Evolutionary conservation across 805 yeast species (phyloP).

Genomic region (Metschnikowia picachoensis): DNA sequence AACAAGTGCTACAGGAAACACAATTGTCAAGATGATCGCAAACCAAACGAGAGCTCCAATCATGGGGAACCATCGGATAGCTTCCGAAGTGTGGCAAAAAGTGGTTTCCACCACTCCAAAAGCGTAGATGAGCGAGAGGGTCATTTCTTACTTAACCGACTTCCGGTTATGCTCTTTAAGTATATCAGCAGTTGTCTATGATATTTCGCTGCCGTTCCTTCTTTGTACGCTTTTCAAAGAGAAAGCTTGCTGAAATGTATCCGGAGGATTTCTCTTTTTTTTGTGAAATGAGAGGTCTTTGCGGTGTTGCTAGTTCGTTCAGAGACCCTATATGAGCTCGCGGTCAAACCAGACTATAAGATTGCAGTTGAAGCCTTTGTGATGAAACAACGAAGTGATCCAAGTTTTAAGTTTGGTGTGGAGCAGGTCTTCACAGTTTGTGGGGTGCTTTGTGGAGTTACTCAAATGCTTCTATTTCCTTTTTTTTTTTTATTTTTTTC

Average conservation of each 20-base stretch:
- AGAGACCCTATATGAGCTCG: too few relatives aligned
- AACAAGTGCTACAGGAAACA: neutral
- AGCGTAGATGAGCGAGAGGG: neutral
- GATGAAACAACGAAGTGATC: too few relatives aligned
- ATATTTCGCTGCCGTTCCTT: neutral
- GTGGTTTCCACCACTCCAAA: neutral
- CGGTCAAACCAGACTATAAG: too few relatives aligned
- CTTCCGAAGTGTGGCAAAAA: neutral
- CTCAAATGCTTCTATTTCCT: neutral
- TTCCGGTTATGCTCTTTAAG: neutral
- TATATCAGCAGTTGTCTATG: neutral
- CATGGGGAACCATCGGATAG: neutral
- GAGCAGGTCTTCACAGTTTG: neutral
- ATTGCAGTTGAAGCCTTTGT: too few relatives aligned
- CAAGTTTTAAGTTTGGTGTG: too few relatives aligned
- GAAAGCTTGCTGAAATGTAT: too few relatives aligned
- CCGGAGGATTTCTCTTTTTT: too few relatives aligned
- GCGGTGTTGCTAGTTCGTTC: too few relatives aligned
- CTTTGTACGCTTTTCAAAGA: too few relatives aligned
- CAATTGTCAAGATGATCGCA: neutral
- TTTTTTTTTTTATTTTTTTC: neutral
- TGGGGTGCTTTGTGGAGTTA: neutral
- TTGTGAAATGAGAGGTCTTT: too few relatives aligned
- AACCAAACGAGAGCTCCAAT: constrained; percentile 5
- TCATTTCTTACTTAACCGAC: neutral